Evolutionary conservation across 257 asterid species (phyloP), one percentile per base, ranked within the genome.

Genomic region (Ligustrum vulgare): DNA sequence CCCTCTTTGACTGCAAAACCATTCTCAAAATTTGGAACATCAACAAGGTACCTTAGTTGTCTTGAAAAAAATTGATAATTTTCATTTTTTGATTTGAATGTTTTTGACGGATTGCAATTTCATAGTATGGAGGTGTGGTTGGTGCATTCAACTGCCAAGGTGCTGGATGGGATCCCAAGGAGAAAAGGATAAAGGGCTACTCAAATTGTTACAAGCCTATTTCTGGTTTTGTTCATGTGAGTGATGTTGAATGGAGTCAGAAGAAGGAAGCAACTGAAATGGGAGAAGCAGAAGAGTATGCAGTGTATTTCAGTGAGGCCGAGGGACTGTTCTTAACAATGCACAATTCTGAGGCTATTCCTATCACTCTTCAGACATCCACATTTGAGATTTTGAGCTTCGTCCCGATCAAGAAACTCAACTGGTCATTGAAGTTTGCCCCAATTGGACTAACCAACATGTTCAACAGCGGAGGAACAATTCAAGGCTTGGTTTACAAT

Each of bases 61-160:
- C 22, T 8, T 39, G 20, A 22, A 32, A 0, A 49, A 70, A 3
- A 8, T 28, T 15, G 10, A 0, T 12, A 65, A 36, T 3, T 22
- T 10, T 36, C 8, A 25, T n/a, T 18, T 18, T 3, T 2, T 34
- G 15, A 33, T 13, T 45, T 3, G 2, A 45, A 15, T 56, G 2
- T 36, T 2, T 2, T 36, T 13, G 8, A 25, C 3, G 31, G 31
- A 28, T 31, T 9, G 23, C 18, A 18, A 28, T 66, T 41, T n/a
- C 1, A 31, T 56, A 89, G 95, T 91, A 81, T 49, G 97, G 94
- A 71, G 95, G 95, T 0, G 93, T 91, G 1, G 49, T 91, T 23
- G 97, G 96, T 2, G 91, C 90, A 2, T 89, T 91, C 86, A 91
- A 91, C 81, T 91, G 97, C 88, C 95, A 91, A 79, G 96, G 97